A percentile compares a stretch with the other conserved stretches of the same genome.
Evolutionary conservation across 805 yeast species (phyloP).

Genomic region (Candida pini): DNA sequence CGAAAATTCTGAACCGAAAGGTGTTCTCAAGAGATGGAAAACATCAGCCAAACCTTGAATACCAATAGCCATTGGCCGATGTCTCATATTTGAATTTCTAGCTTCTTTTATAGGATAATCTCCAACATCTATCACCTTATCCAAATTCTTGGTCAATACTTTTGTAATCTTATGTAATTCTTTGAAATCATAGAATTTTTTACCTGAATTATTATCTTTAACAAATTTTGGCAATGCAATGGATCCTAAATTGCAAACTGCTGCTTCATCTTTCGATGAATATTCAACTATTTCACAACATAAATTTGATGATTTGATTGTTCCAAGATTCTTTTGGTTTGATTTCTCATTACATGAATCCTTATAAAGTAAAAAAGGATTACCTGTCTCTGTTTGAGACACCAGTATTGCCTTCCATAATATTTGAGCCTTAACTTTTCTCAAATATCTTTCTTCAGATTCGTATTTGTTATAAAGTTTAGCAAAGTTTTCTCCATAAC

Average conservation of each 20-base stretch:
- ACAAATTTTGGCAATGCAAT: slow-evolving; percentile 81
- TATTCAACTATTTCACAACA: slow-evolving; percentile 95
- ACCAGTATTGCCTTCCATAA: slow-evolving; percentile 86
- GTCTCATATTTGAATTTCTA: slow-evolving; percentile 64
- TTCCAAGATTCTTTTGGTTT: slow-evolving; percentile 89
- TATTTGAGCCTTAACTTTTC: slow-evolving; percentile 76
- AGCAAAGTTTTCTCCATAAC: slow-evolving; percentile 80
- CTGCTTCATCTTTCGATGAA: slow-evolving; percentile 87
- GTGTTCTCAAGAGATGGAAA: slow-evolving; percentile 71
- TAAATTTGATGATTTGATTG: slow-evolving; percentile 86
- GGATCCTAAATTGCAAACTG: slow-evolving; percentile 93
- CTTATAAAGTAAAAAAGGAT: slow-evolving; percentile 90
- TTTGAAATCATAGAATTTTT: slow-evolving; percentile 60
- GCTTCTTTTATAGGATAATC: slow-evolving; percentile 81
- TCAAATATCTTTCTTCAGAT: slow-evolving; percentile 55
- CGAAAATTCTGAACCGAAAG: slow-evolving; percentile 83
- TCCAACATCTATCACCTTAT: slow-evolving; percentile 79
- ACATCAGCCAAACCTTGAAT: slow-evolving; percentile 97
- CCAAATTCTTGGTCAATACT: slow-evolving; percentile 72
- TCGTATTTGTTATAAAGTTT: slow-evolving; percentile 69
- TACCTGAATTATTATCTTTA: slow-evolving; percentile 31
- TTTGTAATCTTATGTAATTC: slow-evolving; percentile 72
- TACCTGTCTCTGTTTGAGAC: slow-evolving; percentile 94
- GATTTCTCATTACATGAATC: slow-evolving; percentile 85
- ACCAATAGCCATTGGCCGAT: slow-evolving; percentile 94